phyloP scores from a whole-genome alignment of 495 filamentous ascomycete species.

The Penicillium ochrochloron region DNA sequence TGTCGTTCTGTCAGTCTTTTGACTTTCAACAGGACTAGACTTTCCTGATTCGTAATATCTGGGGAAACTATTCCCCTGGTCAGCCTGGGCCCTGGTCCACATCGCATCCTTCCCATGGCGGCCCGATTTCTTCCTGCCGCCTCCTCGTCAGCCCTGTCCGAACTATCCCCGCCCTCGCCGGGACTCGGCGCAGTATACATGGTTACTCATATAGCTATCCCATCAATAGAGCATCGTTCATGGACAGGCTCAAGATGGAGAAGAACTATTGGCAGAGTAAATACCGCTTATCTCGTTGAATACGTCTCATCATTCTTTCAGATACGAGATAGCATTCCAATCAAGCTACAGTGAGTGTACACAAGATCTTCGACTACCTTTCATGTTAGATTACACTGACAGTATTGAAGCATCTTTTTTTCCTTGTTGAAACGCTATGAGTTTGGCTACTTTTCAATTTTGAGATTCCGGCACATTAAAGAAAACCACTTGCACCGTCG shows the following conservation, averaged over 20 bases:
- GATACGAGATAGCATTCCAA: too few relatives aligned
- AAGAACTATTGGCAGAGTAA: too few relatives aligned
- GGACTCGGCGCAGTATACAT: not conserved
- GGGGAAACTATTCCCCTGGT: conserved; percentile 17
- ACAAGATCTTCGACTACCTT: too few relatives aligned
- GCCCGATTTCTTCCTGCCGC: conserved; percentile 15
- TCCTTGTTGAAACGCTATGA: not conserved
- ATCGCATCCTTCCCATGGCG: not conserved
- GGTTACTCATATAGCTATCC: too few relatives aligned
- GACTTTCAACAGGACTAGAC: not conserved
- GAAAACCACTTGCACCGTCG: conserved; percentile 67
- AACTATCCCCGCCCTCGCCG: not conserved
- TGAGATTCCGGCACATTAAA: conserved; percentile 38
- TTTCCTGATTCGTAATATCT: conserved; percentile 15
- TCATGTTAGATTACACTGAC: too few relatives aligned
- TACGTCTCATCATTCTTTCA: too few relatives aligned
- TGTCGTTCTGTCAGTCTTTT: too few relatives aligned
- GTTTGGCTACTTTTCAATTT: not conserved
- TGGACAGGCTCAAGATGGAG: not conserved
- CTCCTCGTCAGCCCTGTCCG: conserved; percentile 2
- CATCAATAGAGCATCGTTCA: not conserved
- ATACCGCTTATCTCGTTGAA: too few relatives aligned
- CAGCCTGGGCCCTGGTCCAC: not conserved
- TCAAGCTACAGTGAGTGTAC: too few relatives aligned
- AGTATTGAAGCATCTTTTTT: not conserved